Conservation (phyloP, 164 flowering plant genomes). For the Protea cynaroides region DNA sequence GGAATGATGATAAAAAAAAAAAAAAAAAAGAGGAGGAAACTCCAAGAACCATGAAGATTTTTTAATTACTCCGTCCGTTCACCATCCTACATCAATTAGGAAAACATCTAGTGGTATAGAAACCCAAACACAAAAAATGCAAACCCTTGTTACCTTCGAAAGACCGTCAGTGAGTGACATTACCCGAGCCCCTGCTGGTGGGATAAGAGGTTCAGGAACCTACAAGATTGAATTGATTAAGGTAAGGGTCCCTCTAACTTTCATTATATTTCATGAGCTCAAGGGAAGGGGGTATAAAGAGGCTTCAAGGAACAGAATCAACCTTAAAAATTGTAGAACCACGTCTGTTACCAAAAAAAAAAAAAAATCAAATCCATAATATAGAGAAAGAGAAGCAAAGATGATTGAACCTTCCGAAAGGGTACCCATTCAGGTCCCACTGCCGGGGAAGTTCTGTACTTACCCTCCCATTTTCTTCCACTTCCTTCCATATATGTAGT, state of each 20-base stretch:
- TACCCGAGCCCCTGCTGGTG: constrained; percentile 91
- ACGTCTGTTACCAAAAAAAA: constrained; percentile 46
- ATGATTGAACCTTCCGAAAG: not conserved
- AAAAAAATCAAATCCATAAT: constrained; percentile 19
- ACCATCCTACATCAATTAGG: too few species aligned
- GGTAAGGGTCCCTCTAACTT: constrained; percentile 8
- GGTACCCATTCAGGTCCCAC: not conserved
- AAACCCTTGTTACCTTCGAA: constrained; percentile 56
- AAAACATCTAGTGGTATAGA: not conserved
- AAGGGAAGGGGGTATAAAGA: constrained; percentile 19
- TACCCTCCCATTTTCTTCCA: constrained; percentile 99
- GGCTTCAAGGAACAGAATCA: constrained; percentile 17
- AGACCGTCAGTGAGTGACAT: constrained; percentile 97
- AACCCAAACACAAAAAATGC: not conserved
- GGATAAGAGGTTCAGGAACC: constrained; percentile 95
- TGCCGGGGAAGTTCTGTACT: constrained; percentile 14
- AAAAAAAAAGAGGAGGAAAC: too few species aligned
- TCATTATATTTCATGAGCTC: constrained; percentile 11
- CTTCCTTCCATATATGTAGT: constrained; percentile 80
- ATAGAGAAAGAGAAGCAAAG: not conserved
- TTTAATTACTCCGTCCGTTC: too few species aligned
- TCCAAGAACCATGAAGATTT: too few species aligned
- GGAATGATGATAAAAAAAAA: too few species aligned
- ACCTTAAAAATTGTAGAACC: constrained; percentile 93
- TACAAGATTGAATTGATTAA: constrained; percentile 22